Percentiles rank a stretch among this genome's conserved stretches.
phyloP scores from a whole-genome alignment of 495 filamentous ascomycete genomes.

The Penicillium paxilli region DNA sequence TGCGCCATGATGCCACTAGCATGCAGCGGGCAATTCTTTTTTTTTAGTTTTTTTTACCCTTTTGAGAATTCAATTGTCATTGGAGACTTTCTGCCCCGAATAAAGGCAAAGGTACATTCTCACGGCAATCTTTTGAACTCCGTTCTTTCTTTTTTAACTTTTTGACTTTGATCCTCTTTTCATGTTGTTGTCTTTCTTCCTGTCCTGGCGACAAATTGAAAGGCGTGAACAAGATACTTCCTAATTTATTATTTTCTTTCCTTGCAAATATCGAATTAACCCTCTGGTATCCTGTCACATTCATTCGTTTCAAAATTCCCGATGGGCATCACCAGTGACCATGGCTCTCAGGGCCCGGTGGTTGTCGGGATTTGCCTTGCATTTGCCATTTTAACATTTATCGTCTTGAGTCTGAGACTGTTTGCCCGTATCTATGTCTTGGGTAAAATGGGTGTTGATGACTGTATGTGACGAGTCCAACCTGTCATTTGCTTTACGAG shows the following conservation, averaged over 20 bases:
- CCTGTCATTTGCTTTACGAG: neutral
- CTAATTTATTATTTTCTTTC: neutral
- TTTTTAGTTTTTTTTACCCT: neutral
- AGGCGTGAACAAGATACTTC: neutral
- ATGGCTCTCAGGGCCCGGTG: slow-evolving; percentile 31
- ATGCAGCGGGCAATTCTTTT: neutral
- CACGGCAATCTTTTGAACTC: neutral
- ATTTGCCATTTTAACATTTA: slow-evolving; percentile 34
- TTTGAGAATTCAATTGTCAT: neutral
- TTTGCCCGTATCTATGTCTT: slow-evolving; percentile 38
- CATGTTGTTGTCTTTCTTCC: neutral
- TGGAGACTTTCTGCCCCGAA: neutral
- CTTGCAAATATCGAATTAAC: neutral
- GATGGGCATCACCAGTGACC: slow-evolving; percentile 16
- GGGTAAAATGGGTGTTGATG: slow-evolving; percentile 34
- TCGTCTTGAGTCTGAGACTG: slow-evolving; percentile 36
- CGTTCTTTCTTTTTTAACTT: neutral
- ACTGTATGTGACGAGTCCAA: slow-evolving; percentile 38
- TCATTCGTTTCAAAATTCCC: slow-evolving; percentile 5
- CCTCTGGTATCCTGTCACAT: neutral
- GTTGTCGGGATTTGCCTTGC: slow-evolving; percentile 32
- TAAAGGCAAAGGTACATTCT: slow-evolving; percentile 3
- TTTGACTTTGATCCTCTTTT: neutral
- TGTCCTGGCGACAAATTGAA: slow-evolving; percentile 5
- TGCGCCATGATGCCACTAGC: slow-evolving; percentile 5